A percentile compares a stretch with the other conserved stretches of the same genome.
phyloP scores from a whole-genome alignment of 2,329 filamentous ascomycete species.

The Coleophoma crateriformis region DNA sequence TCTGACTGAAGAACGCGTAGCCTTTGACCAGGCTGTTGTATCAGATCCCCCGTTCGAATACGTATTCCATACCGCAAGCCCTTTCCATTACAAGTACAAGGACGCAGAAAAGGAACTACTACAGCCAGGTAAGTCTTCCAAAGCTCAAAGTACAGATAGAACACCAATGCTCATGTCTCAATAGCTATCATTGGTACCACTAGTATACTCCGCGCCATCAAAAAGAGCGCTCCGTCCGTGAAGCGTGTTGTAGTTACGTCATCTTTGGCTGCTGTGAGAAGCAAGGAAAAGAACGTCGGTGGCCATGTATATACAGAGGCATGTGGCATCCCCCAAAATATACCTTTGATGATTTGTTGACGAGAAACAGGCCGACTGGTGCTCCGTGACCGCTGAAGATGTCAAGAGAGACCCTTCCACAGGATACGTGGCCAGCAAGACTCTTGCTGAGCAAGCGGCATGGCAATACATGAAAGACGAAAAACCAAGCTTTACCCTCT shows the following conservation, averaged over 20 bases:
- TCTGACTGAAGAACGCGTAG: conserved; percentile 21
- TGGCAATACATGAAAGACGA: conserved; percentile 55
- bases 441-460: conserved; percentile 59
- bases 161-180: conserved; percentile 35
- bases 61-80: conserved; percentile 68
- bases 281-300: conserved; percentile 11
- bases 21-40: conserved; percentile 50
- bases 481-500: conserved; percentile 48
- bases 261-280: conserved; percentile 58
- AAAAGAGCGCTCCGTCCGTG: conserved; percentile 29
- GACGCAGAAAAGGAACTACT: conserved; percentile 6
- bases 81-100: conserved; percentile 25
- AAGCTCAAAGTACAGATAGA: conserved; percentile 11
- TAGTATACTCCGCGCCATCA: conserved; percentile 39
- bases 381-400: no score
- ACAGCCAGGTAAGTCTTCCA: not conserved
- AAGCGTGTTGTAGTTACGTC: conserved; percentile 46
- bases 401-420: no score
- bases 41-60: conserved; percentile 57
- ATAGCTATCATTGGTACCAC: conserved; percentile 45
- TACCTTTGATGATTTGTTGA: conserved; percentile 24
- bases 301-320: conserved; percentile 40
- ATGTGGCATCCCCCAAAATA: conserved; percentile 46
- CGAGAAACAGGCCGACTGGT: not conserved
- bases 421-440: conserved; percentile 36